Evolutionary conservation across 2,329 filamentous ascomycete genomes (phyloP), one percentile per base, ranked within the genome.

Genomic region (Hypoxylon sp.): DNA sequence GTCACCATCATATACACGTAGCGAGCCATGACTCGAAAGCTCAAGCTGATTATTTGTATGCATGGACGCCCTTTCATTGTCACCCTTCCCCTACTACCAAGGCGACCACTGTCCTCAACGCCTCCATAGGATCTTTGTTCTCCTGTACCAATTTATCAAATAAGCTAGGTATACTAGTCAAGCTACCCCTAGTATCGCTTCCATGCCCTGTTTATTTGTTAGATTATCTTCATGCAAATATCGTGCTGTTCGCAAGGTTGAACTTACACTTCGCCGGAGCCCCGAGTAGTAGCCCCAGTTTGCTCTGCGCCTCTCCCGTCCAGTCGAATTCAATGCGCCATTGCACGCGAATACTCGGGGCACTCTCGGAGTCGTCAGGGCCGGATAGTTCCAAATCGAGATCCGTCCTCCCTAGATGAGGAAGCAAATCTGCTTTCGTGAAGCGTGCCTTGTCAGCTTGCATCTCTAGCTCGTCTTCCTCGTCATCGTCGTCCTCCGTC

Each of bases 321-420:
- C 86, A 90, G 67, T 90, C 87, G 62, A 90, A 88, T 2, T 71
- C 69, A 31, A 88, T 83, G 35, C 69, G 73, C 87, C 87, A 90
- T 48, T 78, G 74, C 1, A 90, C 70, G 17, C 82, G 77, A 3
- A 85, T 46, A 7, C 74, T 67, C 2, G 78, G 73, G 7, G 71
- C 53, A 1, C 67, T 64, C 1, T 72, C 66, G 37, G 69, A 45
- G 71, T 60, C 56, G 40, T 63, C 42, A 61, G 63, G 63, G 3
- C 27, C 43, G 11, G 77, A 63, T 4, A 80, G 57, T 0, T 73
- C 68, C 1, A 83, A 54, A 23, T 80, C 75, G 9, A 78, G 72
- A 17, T 70, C 69, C n/a, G 76, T 78, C 32, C 77, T 75, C 2
- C 81, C 81, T 63, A 86, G 72, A 30, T 80, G 76, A 0, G 77